Conservation (phyloP, 2,329 filamentous ascomycete genomes). For the Trichoderma sp. region DNA sequence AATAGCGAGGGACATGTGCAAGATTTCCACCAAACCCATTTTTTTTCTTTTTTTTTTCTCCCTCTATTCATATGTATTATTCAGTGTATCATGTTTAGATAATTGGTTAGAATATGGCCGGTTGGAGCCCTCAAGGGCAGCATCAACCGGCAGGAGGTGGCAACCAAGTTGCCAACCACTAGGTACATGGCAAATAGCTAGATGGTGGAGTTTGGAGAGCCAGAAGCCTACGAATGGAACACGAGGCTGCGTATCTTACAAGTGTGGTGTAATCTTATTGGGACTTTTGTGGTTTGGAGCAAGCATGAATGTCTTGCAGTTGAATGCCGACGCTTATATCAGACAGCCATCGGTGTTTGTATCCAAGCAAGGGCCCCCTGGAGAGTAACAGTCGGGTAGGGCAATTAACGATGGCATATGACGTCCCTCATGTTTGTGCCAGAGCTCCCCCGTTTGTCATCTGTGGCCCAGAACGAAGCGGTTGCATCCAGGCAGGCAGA, state of each 20-base stretch:
- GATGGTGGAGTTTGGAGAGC: background rate
- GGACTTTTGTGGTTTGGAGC: background rate
- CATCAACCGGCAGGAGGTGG: background rate
- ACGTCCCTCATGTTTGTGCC: background rate
- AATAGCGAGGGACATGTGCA: background rate
- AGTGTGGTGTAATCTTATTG: background rate
- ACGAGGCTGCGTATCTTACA: background rate
- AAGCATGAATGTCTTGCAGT: background rate
- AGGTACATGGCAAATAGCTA: background rate
- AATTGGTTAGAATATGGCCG: background rate
- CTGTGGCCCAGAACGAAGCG: background rate
- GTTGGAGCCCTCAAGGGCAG: slow-evolving; percentile 13
- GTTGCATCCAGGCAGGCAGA: background rate
- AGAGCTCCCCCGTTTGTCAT: background rate
- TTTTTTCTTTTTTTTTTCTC: background rate
- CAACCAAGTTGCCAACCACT: background rate
- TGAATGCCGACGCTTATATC: background rate
- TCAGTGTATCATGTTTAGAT: slow-evolving; percentile 12
- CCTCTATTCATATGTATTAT: background rate
- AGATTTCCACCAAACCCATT: background rate
- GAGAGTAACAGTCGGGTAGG: background rate
- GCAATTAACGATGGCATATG: background rate
- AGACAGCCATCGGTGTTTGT: background rate
- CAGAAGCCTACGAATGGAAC: background rate
- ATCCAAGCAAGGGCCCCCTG: background rate